phyloP scores from a whole-genome alignment of 176 grass and related monocot species.

The Lolium multiflorum region DNA sequence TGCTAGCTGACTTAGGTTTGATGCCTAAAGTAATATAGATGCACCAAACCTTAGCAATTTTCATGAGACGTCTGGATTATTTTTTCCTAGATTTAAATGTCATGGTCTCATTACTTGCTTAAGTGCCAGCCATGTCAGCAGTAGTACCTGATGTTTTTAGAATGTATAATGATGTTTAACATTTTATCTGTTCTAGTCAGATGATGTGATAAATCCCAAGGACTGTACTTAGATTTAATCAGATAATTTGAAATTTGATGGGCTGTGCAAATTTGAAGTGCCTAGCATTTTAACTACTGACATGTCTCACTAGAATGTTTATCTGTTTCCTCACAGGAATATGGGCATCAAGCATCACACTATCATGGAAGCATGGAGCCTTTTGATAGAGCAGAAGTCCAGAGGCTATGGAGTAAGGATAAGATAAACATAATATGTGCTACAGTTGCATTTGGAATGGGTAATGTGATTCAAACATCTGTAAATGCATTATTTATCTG shows the following conservation, averaged over 20 bases:
- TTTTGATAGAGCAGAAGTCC: slow-evolving; percentile 61
- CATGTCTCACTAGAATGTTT: slow-evolving; percentile 24
- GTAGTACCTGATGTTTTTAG: background rate
- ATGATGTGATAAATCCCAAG: background rate
- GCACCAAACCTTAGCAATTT: background rate
- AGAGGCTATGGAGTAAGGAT: slow-evolving; percentile 87
- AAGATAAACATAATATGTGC: slow-evolving; percentile 97
- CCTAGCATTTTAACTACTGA: slow-evolving; percentile 18
- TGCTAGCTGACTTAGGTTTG: background rate
- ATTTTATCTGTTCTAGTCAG: background rate
- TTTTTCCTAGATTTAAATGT: slow-evolving; percentile 11
- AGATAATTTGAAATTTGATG: slow-evolving; percentile 14
- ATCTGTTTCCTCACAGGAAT: slow-evolving; percentile 50
- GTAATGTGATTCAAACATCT: slow-evolving; percentile 59
- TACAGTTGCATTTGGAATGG: slow-evolving; percentile 99
- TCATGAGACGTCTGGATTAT: background rate
- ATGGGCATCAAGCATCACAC: slow-evolving; percentile 72
- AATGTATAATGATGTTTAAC: slow-evolving; percentile 12
- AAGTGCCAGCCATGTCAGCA: background rate
- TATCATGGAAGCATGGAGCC: slow-evolving; percentile 96
- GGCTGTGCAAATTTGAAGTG: slow-evolving; percentile 20
- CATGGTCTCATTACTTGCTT: background rate
- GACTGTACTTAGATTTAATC: slow-evolving; percentile 8
- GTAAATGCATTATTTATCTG: slow-evolving; percentile 19
- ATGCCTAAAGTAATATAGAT: slow-evolving; percentile 6